These are phyloP conservation scores for Filobasidium floriforme DNA, from an alignment of 768 basidiomycete genomes.

Conservation along the genomic window DNA sequence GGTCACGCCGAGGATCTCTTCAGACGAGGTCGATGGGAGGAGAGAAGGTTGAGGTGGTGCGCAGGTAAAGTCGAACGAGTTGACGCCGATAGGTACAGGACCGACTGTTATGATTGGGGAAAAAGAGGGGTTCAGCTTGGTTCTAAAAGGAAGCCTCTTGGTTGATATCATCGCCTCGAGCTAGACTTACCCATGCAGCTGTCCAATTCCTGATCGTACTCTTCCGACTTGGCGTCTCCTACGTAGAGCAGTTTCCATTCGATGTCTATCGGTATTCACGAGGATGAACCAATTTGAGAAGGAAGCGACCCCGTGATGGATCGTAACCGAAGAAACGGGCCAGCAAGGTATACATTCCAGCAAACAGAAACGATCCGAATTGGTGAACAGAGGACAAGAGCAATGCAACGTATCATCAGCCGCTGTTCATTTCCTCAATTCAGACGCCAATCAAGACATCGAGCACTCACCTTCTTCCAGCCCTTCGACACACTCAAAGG, in stretches of 20 bases:
- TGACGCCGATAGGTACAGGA: slow-evolving; percentile 91
- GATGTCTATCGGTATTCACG: slow-evolving; percentile 58
- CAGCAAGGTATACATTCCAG: too few species aligned
- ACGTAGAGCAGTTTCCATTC: slow-evolving; percentile 98
- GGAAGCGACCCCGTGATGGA: too few species aligned
- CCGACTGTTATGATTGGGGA: slow-evolving; percentile 56
- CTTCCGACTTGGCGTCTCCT: slow-evolving; percentile 81
- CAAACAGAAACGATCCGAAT: background rate
- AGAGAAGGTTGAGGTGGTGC: slow-evolving; percentile 71
- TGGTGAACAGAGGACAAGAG: background rate
- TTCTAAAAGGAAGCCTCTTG: background rate
- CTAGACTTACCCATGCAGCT: slow-evolving; percentile 60
- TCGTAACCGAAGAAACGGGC: too few species aligned
- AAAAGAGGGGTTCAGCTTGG: background rate
- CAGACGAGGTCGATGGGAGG: slow-evolving; percentile 58
- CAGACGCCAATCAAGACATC: background rate
- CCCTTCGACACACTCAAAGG: slow-evolving; percentile 90
- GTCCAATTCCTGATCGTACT: slow-evolving; percentile 93
- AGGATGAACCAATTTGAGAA: too few species aligned
- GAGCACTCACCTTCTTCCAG: slow-evolving; percentile 74
- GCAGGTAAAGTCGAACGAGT: slow-evolving; percentile 94
- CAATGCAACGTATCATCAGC: background rate
- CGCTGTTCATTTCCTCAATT: background rate
- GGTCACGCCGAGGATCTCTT: slow-evolving; percentile 90
- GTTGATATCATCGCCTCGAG: background rate